Percentiles rank a stretch among this genome's conserved stretches.
These are phyloP conservation scores for Beauveria brongniartii DNA, from an alignment of 2,329 filamentous ascomycete species.

Conservation along the genomic window DNA sequence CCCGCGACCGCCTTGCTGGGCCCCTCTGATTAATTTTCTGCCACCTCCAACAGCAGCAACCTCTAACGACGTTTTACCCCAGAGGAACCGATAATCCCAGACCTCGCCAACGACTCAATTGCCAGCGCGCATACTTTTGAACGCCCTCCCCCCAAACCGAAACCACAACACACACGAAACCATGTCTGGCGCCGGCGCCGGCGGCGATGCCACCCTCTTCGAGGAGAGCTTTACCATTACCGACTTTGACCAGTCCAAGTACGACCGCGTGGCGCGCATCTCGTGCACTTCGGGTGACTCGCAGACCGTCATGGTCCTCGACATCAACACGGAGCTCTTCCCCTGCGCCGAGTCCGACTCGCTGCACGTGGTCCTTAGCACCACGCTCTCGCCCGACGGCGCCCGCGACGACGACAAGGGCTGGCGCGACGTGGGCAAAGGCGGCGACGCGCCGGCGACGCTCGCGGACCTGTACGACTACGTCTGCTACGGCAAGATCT, in stretches of 20 bases:
- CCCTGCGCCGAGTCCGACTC: conserved; percentile 66
- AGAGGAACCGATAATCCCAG: not conserved
- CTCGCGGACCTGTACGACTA: conserved; percentile 79
- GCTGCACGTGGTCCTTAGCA: conserved; percentile 74
- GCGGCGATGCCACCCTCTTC: conserved; percentile 86
- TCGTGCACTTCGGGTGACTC: conserved; percentile 67
- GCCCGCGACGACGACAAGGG: conserved; percentile 66
- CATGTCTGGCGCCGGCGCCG: conserved; percentile 50
- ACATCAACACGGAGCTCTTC: conserved; percentile 92
- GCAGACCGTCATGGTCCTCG: conserved; percentile 70
- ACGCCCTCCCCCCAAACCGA: not conserved
- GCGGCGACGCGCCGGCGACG: conserved; percentile 45
- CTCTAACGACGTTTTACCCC: not conserved
- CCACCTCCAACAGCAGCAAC: not conserved
- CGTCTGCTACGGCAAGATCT: conserved; percentile 82
- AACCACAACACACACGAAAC: conserved; percentile 1
- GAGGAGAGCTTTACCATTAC: conserved; percentile 86
- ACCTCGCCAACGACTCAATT: not conserved
- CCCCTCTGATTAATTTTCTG: conserved; percentile 12
- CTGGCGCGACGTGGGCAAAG: conserved; percentile 68
- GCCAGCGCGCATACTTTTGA: not conserved
- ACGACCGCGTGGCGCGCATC: conserved; percentile 89
- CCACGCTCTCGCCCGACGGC: conserved; percentile 80
- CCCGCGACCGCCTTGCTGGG: conserved; percentile 2
- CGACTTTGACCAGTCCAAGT: conserved; percentile 73